These are phyloP conservation scores for Coemansia sp. DNA, from an alignment of 192 early-diverging fungal species.

Conservation along the genomic window DNA sequence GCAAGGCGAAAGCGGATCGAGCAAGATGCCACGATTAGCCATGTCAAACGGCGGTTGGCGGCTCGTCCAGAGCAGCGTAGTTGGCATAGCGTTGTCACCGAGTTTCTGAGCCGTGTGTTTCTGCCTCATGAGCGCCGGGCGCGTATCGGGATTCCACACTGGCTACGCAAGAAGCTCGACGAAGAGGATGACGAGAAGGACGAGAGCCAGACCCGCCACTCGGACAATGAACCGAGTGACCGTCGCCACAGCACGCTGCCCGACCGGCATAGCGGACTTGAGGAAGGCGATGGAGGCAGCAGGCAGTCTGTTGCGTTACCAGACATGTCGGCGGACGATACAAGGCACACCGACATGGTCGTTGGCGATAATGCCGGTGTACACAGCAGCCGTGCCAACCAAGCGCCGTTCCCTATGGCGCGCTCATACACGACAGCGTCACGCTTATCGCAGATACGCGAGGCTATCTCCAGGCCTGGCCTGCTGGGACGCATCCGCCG, in stretches of 20 bases:
- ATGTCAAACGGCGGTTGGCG: conserved; percentile 42
- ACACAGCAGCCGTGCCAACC: not conserved
- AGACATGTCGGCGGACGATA: not conserved
- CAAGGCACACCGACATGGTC: not conserved
- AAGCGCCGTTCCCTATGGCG: conserved; percentile 24
- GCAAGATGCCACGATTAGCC: conserved; percentile 36
- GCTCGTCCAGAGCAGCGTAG: conserved; percentile 31
- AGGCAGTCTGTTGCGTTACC: not conserved
- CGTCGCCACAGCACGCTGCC: conserved; percentile 1
- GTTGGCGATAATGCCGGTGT: not conserved
- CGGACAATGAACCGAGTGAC: not conserved
- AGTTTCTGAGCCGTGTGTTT: conserved; percentile 32
- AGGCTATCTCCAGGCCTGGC: conserved; percentile 15
- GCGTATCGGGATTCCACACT: conserved; percentile 48
- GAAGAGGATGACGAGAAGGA: conserved; percentile 2
- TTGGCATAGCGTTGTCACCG: conserved; percentile 25
- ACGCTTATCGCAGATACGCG: conserved; percentile 36
- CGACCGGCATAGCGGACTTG: not conserved
- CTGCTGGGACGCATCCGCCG: conserved; percentile 21
- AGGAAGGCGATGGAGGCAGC: not conserved
- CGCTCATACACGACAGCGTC: conserved; percentile 47
- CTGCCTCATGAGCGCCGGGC: conserved; percentile 28
- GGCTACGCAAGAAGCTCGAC: conserved; percentile 34
- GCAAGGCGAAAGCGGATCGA: conserved; percentile 35
- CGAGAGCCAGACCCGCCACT: not conserved